Evolutionary conservation across 352 stramenopile genomes (phyloP).

Genomic region (Globisporangium camurandrum): DNA sequence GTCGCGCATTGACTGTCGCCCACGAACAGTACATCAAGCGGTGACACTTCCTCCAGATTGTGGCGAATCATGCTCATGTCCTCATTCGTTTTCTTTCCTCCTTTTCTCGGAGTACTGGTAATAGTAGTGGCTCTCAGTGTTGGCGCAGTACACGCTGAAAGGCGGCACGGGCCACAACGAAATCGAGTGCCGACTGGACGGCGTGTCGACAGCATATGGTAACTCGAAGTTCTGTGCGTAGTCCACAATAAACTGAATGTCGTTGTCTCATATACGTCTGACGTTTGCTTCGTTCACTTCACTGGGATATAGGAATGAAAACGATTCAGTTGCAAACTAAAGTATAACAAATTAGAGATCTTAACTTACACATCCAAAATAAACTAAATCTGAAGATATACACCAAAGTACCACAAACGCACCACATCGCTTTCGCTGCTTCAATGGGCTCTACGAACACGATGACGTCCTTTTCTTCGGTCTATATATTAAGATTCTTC

Average conservation of each 20-base stretch:
- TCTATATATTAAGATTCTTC: too few relatives aligned
- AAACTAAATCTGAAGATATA: not conserved
- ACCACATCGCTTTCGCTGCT: not conserved
- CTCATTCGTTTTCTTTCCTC: not conserved
- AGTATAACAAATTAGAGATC: not conserved
- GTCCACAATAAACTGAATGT: not conserved
- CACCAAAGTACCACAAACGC: not conserved
- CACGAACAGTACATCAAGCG: not conserved
- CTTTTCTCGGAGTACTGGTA: not conserved
- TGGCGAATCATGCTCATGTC: not conserved
- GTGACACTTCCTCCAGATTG: not conserved
- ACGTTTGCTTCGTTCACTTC: not conserved
- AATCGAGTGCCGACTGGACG: not conserved
- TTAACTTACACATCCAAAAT: not conserved
- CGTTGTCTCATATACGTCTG: not conserved
- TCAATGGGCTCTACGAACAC: not conserved
- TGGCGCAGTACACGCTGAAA: not conserved
- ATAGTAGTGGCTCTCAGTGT: not conserved
- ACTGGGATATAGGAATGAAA: too few relatives aligned
- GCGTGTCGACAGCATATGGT: not conserved
- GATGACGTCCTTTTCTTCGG: not conserved
- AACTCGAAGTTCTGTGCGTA: not conserved
- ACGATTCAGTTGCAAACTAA: too few relatives aligned
- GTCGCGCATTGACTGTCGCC: not conserved
- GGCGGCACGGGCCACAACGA: not conserved